These are phyloP conservation scores for Lupinus albus DNA, from an alignment of 306 rosid species.

Conservation along the genomic window DNA sequence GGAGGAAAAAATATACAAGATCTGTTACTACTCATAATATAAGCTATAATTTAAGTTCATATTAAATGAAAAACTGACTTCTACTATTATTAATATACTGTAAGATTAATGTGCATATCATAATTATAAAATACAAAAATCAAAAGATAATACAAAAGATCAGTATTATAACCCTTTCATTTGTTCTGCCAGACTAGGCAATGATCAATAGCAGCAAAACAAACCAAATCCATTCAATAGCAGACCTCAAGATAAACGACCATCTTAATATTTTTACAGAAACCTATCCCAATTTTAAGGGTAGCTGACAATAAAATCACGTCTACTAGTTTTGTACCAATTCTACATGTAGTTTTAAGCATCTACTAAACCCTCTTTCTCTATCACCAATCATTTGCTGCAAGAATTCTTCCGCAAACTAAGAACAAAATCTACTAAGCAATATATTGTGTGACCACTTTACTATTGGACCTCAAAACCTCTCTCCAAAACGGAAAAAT, in stretches of 20 bases:
- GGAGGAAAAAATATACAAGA: too few relatives aligned
- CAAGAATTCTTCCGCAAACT: slow-evolving; percentile 44
- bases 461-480: slow-evolving; percentile 76
- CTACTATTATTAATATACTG: background rate
- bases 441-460: slow-evolving; percentile 36
- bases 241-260: background rate
- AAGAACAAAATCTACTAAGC: slow-evolving; percentile 33
- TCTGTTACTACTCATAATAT: background rate
- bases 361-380: slow-evolving; percentile 23
- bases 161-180: background rate
- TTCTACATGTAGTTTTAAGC: slow-evolving; percentile 39
- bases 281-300: slow-evolving; percentile 11
- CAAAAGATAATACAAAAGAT: background rate
- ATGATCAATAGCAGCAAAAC: slow-evolving; percentile 28
- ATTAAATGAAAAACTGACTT: background rate
- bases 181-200: slow-evolving; percentile 11
- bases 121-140: background rate
- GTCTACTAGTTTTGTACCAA: background rate
- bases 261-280: slow-evolving; percentile 18
- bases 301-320: slow-evolving; percentile 2
- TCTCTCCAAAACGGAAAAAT: slow-evolving; percentile 95
- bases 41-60: background rate
- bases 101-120: background rate
- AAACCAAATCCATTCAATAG: slow-evolving; percentile 21
- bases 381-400: slow-evolving; percentile 30